Evolutionary conservation across 169 alveolate genomes (phyloP), one percentile per base, ranked within the genome.

Genomic region (Plasmodium billcollinsi): DNA sequence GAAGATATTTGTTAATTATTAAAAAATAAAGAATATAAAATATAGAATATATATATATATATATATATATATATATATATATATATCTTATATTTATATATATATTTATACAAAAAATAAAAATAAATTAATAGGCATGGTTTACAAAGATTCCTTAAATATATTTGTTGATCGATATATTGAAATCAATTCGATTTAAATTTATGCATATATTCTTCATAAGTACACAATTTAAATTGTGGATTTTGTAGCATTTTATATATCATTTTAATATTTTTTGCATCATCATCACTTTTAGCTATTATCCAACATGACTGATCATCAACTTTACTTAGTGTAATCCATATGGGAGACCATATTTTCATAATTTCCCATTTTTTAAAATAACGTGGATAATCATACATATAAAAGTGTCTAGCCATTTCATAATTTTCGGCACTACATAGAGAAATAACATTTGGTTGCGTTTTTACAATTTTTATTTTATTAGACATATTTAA

Each of bases 281-380:
- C 96, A 83, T 96, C 98, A 74, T 95, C 97, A 69, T 92, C 97
- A 85, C 95, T 94, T 89, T 93, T 94, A 29, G 95, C 97, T 33
- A 95, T 94, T 20, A 96, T 72, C 98, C 98, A 96, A 58, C 97
- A 96, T 15, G 97, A 93, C 49, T 93, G 90, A 62, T 88, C 96
- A 71, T 95, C 97, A 49, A 95, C 94, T 90, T 90, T 93, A 66
- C 94, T 89, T 49, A 96, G 88, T 47, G 95, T 76, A 24, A 96
- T 95, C 97, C 97, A 96, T 39, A 96, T 93, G 2, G 98, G 98
- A 1, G 98, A 96, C 96, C 96, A 90, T 26, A 96, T 94, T 89
- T 96, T 96, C 97, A 95, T 94, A 50, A 96, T 93, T 39, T 96
- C 97, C 97, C 97, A 96, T 89, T 96, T 96, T 74, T 93, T 93